These are phyloP conservation scores for Phytophthora nicotianae DNA, from an alignment of 352 stramenopile genomes.

Conservation along the genomic window DNA sequence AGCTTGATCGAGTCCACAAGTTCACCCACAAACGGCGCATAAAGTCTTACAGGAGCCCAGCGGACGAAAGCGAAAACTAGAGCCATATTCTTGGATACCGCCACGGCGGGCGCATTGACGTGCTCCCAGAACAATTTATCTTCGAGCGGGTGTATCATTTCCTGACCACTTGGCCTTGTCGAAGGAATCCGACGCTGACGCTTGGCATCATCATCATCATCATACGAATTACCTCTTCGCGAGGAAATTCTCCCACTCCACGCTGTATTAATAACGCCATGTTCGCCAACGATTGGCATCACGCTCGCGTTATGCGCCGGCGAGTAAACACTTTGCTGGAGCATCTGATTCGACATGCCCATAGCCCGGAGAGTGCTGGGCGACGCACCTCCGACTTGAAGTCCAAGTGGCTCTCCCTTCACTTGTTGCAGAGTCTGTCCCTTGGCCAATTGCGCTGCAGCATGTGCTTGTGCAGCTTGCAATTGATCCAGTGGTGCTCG, in stretches of 20 bases:
- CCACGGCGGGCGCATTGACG: conserved; percentile 40
- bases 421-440: conserved; percentile 4
- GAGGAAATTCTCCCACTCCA: background rate
- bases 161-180: background rate
- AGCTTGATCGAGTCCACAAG: conserved; percentile 49
- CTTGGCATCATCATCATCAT: conserved; percentile 10
- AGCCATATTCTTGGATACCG: conserved; percentile 66
- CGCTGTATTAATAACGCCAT: background rate
- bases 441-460: conserved; percentile 11
- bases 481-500: conserved; percentile 44
- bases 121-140: conserved; percentile 66
- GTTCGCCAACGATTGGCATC: conserved; percentile 10
- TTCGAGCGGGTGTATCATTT: conserved; percentile 30
- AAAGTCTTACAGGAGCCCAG: conserved; percentile 54
- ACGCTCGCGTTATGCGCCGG: conserved; percentile 7
- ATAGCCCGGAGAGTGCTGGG: background rate
- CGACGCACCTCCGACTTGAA: background rate
- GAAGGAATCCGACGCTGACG: conserved; percentile 6
- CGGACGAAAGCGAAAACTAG: conserved; percentile 52
- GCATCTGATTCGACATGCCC: background rate
- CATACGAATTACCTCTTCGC: background rate
- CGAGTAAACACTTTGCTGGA: background rate
- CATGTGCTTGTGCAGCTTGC: conserved; percentile 18
- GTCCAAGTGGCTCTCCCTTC: background rate
- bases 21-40: conserved; percentile 53